Base-by-base conservation (phyloP, 208 protist species). In the Borovskyia barvae region DNA sequence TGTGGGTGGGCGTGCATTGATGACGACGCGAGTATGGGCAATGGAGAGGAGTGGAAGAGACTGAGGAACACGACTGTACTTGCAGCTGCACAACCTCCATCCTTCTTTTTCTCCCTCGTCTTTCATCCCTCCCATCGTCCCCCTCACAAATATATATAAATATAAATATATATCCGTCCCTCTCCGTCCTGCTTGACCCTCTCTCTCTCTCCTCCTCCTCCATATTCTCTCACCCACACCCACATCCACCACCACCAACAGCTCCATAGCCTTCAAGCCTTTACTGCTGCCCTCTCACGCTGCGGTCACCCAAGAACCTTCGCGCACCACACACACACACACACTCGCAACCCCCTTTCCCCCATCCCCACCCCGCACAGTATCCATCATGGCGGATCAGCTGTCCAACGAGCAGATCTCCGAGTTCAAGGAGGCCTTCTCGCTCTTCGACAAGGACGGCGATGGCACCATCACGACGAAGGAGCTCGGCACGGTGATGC, bases 361-460 rank as follows among this genome's bases (percentile, higher is more conserved):
- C 24, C 30, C 11, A 29, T 5, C 1, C 11, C 22, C 9, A 30
- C 19, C 19, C 42, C 11, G 4, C 26, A 29, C 11, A 19, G 17
- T 48, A 48, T 45, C 40, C 29, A 61, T 30, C 29, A 90, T 90
- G 82, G 80, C 80, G 56, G 75, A 95, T 49, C 77, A 97, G 70
- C 81, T 99, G 48, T 95, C 97, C 43, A 96, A 99, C 80, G 97
- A 99, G 84, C 97, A 99, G 79, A 97, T 99, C 61, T 95, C 93
- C 48, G 98, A 99, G 84, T 99, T 99, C 90, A 99, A 99, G 90
- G 99, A 99, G 86, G 99, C 98, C 20, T 99, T 99, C 92, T 97
- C 95, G 47, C 90, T 99, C 20, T 99, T 98, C 41, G 97, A 99
- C 76, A 88, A 94, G 55, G 95, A 99, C 69, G 93, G 97, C 67